Base-by-base conservation (phyloP, 805 yeast species). In the Wickerhamiella domercqiae region DNA sequence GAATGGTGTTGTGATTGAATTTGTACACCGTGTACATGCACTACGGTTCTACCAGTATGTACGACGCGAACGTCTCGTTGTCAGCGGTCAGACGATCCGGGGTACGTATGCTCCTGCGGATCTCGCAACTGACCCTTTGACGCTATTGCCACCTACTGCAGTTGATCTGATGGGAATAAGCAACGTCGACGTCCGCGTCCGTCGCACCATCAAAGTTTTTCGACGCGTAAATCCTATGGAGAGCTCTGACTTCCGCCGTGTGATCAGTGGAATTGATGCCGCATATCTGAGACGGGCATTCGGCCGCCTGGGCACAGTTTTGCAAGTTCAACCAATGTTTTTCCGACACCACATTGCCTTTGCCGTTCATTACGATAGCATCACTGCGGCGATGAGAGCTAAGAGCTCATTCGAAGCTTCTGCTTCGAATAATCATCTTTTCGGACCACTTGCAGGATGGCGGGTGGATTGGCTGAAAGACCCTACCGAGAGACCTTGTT, bases 281-380 rank as follows among this genome's bases (percentile, higher is more conserved):
- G 5, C 34, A 43, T 2, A 41, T 35, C 11, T 32, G 7, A 5
- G 25, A 20, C 29, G 32, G 15, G n/a, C n/a, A 3, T 48, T 49
- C 33, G 28, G 32, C 3, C 18, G 15, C 6, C 7, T 40, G 3
- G 50, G 50, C 9, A 7, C 16, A 1, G 39, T 49, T 7, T 21
- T 49, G 11, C 41, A 42, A 20, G 41, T 48, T 3, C 44, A 48
- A 21, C 53, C 53, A 4, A 47, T 49, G 51, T 20, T 49, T 16
- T 24, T 16, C 11, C 38, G 35, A 3, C 15, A 20, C 14, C 15
- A 38, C 19, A 35, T 46, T 3, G 46, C 48, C 4, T 50, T 39
- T 24, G 41, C 45, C 13, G 37, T 50, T 4, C 47, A 47, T 24
- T 50, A 14, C 32, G 39, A 29, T 13, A 30, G 32, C 17, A 25